Evolutionary conservation across 225 moss, liverwort and hornwort genomes (phyloP), one percentile per base, ranked within the genome.

Genomic region (Physcomitrium patens): DNA sequence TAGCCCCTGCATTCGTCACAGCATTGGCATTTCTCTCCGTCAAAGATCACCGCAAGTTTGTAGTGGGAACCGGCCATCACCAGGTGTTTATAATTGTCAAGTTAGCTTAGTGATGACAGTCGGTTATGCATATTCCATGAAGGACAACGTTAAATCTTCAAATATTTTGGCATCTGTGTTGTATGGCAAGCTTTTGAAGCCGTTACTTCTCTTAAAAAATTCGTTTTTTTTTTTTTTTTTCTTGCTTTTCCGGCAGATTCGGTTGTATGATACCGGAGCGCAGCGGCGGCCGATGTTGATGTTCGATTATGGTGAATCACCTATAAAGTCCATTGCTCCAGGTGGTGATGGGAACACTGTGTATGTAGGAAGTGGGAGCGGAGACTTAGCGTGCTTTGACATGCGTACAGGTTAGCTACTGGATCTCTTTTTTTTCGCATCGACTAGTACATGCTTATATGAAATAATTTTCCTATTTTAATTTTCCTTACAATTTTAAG

Each of bases 21-120:
- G 83, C 94, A 16, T 76, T 99, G 77, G 75, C 90, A 56, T 99
- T 99, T 68, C 89, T 95, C 17, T 86, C 81, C 26, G 70, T 80
- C 46, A 86, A 87, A 17, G 89, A 94, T 76, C 90, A 91, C 76
- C 77, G 65, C 51, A 99, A 99, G 81, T 81, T 95, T 64, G 89
- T 87, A 42, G 87, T 92, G 13, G 95, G 99, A 77, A 99, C 99
- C 77, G 90, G 95, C 19, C 91, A 99, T 65, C 95, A 99, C 79
- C 93, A 99, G 91, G 99, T 99, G 71, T 73, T 37, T 37, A 4
- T 2, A 37, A 37, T 4, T 49, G 45, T n/a, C 45, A 8, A 47
- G 26, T 74, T 53, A 22, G 22, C 23, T 52, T n/a, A 8, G 23
- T 15, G 12, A 0, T 10, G 18, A 22, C 56, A 37, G 63, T 10